Evolutionary conservation across 805 yeast species (phyloP).

Genomic region (Saccharomyces jurei): DNA sequence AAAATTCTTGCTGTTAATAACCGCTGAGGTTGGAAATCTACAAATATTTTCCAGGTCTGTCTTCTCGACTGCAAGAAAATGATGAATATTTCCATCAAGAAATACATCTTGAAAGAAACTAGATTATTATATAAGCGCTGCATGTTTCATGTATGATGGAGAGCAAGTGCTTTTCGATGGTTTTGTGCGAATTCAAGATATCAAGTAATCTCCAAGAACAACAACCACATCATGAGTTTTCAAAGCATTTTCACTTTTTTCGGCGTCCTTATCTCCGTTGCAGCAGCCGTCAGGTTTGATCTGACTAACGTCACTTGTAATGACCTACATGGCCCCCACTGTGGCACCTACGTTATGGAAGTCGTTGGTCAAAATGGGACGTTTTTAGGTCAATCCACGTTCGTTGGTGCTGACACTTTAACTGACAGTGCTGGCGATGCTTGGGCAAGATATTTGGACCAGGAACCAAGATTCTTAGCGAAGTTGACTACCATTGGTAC

Average conservation of each 20-base stretch:
- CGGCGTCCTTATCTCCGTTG: slow-evolving; percentile 3
- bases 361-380: slow-evolving; percentile 9
- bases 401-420: slow-evolving; percentile 11
- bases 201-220: not conserved
- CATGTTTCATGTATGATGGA: too few species aligned
- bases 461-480: slow-evolving; percentile 9
- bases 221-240: not conserved
- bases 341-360: slow-evolving; percentile 11
- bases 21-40: not conserved
- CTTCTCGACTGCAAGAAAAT: not conserved
- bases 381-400: slow-evolving; percentile 1
- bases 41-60: not conserved
- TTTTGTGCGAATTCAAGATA: not conserved
- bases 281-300: slow-evolving; percentile 9
- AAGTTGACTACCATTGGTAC: slow-evolving; percentile 10
- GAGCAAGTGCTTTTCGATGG: not conserved
- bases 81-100: not conserved
- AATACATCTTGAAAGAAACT: not conserved
- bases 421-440: slow-evolving; percentile 7
- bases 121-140: not conserved
- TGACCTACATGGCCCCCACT: slow-evolving; percentile 10
- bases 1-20: too few species aligned
- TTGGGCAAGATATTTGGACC: slow-evolving; percentile 10
- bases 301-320: slow-evolving; percentile 9
- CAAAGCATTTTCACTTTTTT: not conserved